A percentile compares a stretch with the other conserved stretches of the same genome.
These are phyloP conservation scores for Lactarius sanguifluus DNA, from an alignment of 768 basidiomycete genomes.

Conservation along the genomic window DNA sequence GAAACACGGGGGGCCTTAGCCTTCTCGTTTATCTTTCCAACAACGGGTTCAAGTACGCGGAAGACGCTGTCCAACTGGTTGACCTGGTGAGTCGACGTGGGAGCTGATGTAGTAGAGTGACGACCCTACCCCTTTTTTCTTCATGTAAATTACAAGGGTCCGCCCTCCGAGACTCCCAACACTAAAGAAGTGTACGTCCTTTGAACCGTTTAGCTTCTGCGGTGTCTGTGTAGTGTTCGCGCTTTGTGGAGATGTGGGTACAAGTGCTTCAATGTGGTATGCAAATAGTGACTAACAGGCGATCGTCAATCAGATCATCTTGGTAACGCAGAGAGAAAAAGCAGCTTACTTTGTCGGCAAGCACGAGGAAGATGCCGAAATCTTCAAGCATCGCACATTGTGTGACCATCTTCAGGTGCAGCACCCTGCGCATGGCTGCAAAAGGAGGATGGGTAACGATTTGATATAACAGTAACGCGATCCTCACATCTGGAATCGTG, in stretches of 20 bases:
- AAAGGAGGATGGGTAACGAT: constrained; percentile 8
- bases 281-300: constrained; percentile 73
- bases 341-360: constrained; percentile 77
- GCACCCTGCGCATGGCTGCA: constrained; percentile 85
- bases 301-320: background rate
- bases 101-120: constrained; percentile 26
- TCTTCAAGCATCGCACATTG: constrained; percentile 96
- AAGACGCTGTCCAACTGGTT: constrained; percentile 82
- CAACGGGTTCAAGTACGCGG: constrained; percentile 96
- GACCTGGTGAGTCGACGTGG: constrained; percentile 17
- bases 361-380: constrained; percentile 93
- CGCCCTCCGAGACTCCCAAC: constrained; percentile 85
- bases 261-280: constrained; percentile 93
- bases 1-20: constrained; percentile 67
- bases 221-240: constrained; percentile 73
- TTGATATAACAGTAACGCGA: constrained; percentile 7
- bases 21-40: constrained; percentile 81
- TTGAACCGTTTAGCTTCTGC: constrained; percentile 86
- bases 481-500: constrained; percentile 80
- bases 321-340: too few relatives aligned
- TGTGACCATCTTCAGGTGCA: constrained; percentile 91
- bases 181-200: constrained; percentile 95
- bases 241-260: constrained; percentile 77
- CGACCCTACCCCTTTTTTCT: constrained; percentile 77
- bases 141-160: constrained; percentile 93